These are phyloP conservation scores for Saccharomycopsis crataegensis DNA, from an alignment of 1,139 yeast genomes.

Conservation along the genomic window DNA sequence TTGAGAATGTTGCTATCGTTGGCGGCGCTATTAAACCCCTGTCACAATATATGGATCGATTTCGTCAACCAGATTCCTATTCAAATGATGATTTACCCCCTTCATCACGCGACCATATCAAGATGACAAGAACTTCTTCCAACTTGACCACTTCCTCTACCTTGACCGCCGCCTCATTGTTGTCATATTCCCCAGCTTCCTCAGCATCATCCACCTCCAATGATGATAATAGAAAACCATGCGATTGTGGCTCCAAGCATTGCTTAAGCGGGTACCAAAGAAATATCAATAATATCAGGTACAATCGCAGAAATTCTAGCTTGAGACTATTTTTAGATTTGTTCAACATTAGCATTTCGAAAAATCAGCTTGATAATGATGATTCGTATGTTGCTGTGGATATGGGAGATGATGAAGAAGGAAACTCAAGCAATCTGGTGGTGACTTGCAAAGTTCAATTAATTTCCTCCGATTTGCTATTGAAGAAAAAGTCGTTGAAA, in stretches of 20 bases:
- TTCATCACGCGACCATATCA: not conserved
- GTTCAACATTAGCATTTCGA: slow-evolving; percentile 6
- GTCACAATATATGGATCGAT: too few species aligned
- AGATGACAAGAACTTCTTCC: not conserved
- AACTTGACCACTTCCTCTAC: not conserved
- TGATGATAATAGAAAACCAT: not conserved
- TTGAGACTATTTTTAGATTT: slow-evolving; percentile 8
- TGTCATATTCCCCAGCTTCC: not conserved
- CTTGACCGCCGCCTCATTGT: not conserved
- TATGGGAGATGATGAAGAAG: not conserved
- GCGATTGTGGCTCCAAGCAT: not conserved
- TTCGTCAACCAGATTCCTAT: not conserved
- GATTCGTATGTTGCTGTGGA: not conserved
- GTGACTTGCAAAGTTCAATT: slow-evolving; percentile 16
- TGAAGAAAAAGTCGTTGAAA: slow-evolving; percentile 18
- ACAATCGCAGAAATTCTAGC: not conserved
- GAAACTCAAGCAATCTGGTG: not conserved
- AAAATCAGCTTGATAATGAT: not conserved
- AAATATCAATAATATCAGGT: not conserved
- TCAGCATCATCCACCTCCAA: not conserved
- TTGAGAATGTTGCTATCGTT: not conserved
- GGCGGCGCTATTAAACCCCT: too few species aligned
- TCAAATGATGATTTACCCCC: too few species aligned
- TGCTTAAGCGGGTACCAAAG: not conserved
- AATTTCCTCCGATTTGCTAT: slow-evolving; percentile 15